Conservation (phyloP, 1,139 yeast species). For the Meyerozyma sp. region DNA sequence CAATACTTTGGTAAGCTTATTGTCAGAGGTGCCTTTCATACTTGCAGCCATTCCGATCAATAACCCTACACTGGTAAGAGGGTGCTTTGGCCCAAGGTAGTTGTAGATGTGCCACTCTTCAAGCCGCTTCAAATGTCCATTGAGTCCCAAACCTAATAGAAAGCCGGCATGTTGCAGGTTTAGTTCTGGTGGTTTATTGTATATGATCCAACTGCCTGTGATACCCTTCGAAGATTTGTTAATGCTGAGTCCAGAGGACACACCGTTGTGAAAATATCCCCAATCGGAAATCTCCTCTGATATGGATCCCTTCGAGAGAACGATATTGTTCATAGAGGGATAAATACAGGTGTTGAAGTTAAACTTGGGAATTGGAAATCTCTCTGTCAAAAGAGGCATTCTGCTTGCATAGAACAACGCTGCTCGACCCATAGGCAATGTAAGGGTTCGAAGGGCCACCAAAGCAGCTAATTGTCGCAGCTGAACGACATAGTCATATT, state of each 20-base stretch:
- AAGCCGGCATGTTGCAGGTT: constrained; percentile 93
- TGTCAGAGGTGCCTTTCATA: constrained; percentile 75
- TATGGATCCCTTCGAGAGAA: constrained; percentile 51
- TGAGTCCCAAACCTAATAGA: constrained; percentile 83
- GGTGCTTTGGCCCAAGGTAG: constrained; percentile 86
- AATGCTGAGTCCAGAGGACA: constrained; percentile 77
- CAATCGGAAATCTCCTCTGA: constrained; percentile 55
- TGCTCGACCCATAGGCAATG: constrained; percentile 76
- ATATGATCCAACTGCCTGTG: constrained; percentile 88
- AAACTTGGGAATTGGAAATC: constrained; percentile 72
- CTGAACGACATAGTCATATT: constrained; percentile 49
- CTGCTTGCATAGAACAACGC: constrained; percentile 67
- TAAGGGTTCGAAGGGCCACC: constrained; percentile 67
- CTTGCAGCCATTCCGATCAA: constrained; percentile 93
- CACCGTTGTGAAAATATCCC: constrained; percentile 95
- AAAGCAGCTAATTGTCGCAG: constrained; percentile 64
- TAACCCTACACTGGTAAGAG: constrained; percentile 79
- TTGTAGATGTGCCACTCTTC: constrained; percentile 98
- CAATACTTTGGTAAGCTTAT: constrained; percentile 80
- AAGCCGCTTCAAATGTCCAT: constrained; percentile 75
- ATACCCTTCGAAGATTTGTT: constrained; percentile 66
- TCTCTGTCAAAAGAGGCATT: constrained; percentile 78
- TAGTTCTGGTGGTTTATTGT: constrained; percentile 68
- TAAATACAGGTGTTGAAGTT: constrained; percentile 63
- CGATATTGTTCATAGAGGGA: constrained; percentile 63